A percentile compares a stretch with the other conserved stretches of the same genome.
Conservation (phyloP, 2,329 filamentous ascomycete species). For the Pestalotiopsis fici region DNA sequence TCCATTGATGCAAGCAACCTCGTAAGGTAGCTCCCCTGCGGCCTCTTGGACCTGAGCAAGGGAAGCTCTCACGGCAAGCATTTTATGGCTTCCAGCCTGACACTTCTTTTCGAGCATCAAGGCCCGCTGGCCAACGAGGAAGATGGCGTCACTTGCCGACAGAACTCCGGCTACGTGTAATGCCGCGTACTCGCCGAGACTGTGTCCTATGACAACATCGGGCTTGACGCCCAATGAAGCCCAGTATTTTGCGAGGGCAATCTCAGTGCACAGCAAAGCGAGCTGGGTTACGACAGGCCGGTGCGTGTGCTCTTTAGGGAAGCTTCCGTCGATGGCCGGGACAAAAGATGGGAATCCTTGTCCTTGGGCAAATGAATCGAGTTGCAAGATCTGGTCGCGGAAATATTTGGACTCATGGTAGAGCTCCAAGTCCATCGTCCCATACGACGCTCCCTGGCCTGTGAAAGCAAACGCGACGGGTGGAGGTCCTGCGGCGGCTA, state of each 20-base stretch:
- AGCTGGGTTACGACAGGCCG: constrained; percentile 34
- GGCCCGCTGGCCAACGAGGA: constrained; percentile 58
- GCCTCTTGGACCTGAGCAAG: constrained; percentile 40
- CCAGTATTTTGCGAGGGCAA: constrained; percentile 38
- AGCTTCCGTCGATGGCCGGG: constrained; percentile 41
- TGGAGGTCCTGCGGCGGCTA: constrained; percentile 16
- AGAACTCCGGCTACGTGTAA: constrained; percentile 60
- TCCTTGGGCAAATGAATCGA: constrained; percentile 28
- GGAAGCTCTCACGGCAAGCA: constrained; percentile 57
- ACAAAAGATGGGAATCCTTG: constrained; percentile 40
- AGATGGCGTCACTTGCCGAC: constrained; percentile 58
- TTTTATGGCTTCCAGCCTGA: constrained; percentile 55
- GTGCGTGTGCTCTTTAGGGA: constrained; percentile 40
- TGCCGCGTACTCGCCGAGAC: constrained; percentile 63
- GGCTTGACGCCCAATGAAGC: constrained; percentile 36
- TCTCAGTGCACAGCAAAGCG: constrained; percentile 31
- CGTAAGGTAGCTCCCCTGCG: constrained; percentile 25
- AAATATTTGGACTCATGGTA: constrained; percentile 31
- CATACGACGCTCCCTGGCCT: constrained; percentile 41
- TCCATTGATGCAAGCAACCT: constrained; percentile 64
- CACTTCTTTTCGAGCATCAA: constrained; percentile 55
- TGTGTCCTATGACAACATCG: constrained; percentile 45
- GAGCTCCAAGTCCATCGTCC: constrained; percentile 33
- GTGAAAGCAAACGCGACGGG: constrained; percentile 43
- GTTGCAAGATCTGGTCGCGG: constrained; percentile 30